phyloP scores from a whole-genome alignment of 768 basidiomycete genomes.

The Rhodosporidiobolus odoratus region DNA sequence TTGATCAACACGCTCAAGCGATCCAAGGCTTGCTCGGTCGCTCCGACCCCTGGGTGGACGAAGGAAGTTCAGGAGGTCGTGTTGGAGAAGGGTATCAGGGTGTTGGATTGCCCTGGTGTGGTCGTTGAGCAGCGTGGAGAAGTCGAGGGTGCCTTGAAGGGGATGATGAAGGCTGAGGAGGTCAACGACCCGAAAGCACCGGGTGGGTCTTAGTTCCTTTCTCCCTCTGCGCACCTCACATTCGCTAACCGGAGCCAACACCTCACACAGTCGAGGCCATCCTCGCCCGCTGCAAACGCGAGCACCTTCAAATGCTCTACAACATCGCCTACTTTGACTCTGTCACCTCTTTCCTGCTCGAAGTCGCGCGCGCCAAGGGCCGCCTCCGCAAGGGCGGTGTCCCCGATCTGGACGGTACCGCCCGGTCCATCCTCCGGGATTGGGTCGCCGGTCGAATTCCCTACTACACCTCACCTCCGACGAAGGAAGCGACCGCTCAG shows the following conservation, averaged over 20 bases:
- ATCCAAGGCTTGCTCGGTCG: slow-evolving; percentile 87
- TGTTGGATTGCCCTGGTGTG: slow-evolving; percentile 96
- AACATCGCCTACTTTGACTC: slow-evolving; percentile 67
- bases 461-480: slow-evolving; percentile 74
- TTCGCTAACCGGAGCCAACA: not conserved
- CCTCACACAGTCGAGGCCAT: slow-evolving; percentile 72
- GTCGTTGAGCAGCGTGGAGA: slow-evolving; percentile 57
- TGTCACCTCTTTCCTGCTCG: slow-evolving; percentile 78
- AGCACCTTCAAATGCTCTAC: slow-evolving; percentile 77
- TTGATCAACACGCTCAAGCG: slow-evolving; percentile 88
- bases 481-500: slow-evolving; percentile 30
- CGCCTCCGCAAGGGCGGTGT: slow-evolving; percentile 86
- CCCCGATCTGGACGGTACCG: slow-evolving; percentile 75
- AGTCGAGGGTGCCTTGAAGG: slow-evolving; percentile 41
- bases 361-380: slow-evolving; percentile 76
- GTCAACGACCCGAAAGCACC: slow-evolving; percentile 84
- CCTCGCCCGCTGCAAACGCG: slow-evolving; percentile 61
- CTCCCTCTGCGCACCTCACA: not conserved
- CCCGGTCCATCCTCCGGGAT: slow-evolving; percentile 74
- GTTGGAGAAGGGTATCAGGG: slow-evolving; percentile 82
- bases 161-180: slow-evolving; percentile 58
- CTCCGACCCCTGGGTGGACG: slow-evolving; percentile 90
- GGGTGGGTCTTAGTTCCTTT: slow-evolving; percentile 54
- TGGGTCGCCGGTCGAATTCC: slow-evolving; percentile 90
- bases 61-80: slow-evolving; percentile 85